These are phyloP conservation scores for Euphorbia peplus DNA, from an alignment of 345 rosid species.

Conservation along the genomic window DNA sequence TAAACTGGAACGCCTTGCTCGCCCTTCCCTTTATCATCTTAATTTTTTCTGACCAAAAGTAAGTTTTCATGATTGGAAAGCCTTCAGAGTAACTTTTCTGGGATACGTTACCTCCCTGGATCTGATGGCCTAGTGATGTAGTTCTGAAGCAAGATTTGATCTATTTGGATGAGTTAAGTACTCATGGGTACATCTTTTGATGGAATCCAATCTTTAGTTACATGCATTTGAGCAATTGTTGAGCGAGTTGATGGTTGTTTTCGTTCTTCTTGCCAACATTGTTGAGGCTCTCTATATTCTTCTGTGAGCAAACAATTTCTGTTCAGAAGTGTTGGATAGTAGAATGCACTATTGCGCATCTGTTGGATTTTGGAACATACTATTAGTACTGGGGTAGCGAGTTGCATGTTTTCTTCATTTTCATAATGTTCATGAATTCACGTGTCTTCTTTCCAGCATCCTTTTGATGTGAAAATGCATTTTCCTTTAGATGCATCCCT, in stretches of 20 bases:
- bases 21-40: background rate
- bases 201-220: background rate
- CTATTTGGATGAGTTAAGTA: background rate
- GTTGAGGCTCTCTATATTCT: background rate
- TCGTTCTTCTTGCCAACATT: no score
- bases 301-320: background rate
- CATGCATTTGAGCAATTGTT: background rate
- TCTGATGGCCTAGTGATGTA: conserved; percentile 3
- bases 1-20: background rate
- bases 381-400: background rate
- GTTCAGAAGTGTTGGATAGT: background rate
- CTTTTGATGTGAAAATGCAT: background rate
- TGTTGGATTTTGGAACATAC: background rate
- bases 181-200: background rate
- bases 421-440: background rate
- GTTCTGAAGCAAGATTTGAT: background rate
- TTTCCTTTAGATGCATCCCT: background rate
- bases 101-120: background rate
- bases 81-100: background rate
- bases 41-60: background rate
- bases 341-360: background rate
- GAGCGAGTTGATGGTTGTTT: background rate
- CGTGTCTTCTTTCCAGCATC: background rate
- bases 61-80: background rate
- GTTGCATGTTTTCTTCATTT: background rate